Evolutionary conservation across 139 green algal species (phyloP), one percentile per base, ranked within the genome.

Genomic region (Mychonastes homosphaera): DNA sequence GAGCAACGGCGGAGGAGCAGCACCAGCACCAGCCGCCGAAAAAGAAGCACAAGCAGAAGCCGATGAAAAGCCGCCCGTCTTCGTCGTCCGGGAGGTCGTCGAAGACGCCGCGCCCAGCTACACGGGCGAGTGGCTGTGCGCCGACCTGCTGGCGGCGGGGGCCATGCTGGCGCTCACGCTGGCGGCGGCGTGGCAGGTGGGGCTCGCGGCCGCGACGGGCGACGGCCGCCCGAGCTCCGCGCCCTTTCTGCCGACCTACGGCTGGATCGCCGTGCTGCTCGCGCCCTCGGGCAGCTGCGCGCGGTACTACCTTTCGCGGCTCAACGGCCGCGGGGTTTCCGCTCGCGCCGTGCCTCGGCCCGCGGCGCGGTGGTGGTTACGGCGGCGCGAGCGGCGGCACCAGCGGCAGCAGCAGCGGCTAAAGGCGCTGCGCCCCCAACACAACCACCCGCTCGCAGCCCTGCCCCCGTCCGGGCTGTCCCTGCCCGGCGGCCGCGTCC

Each of bases 261-360:
- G 63, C 28, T 78, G 65, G 62, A 55, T 65, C 8, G 34, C 65
- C 1, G 47, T 82, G 15, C 45, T 82, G 23, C 21, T 79, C 2
- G 74, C 52, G 3, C 74, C 74, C 1, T 0, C 58, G 1, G 74
- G 79, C 24, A 74, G 58, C 48, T 26, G 75, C 0, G 39, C 79
- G 46, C 71, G 85, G 12, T 93, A 78, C 75, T 60, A 68, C 24
- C 70, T 94, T 15, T 70, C 75, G 0, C 56, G 46, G n/a, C 57
- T 73, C 38, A 93, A 93, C 59, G 70, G 74, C 35, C 53, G 50
- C 33, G 9, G 94, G 83, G 83, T 73, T 89, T 13, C 85, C 84
- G 0, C 5, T 36, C 0, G 24, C 23, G 9, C 26, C 15, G 45
- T n/a, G n/a, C n/a, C n/a, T n/a, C n/a, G n/a, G n/a, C n/a, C n/a